Conservation (phyloP, 2,329 filamentous ascomycete species). For the Ceratocystis lukuohia region DNA sequence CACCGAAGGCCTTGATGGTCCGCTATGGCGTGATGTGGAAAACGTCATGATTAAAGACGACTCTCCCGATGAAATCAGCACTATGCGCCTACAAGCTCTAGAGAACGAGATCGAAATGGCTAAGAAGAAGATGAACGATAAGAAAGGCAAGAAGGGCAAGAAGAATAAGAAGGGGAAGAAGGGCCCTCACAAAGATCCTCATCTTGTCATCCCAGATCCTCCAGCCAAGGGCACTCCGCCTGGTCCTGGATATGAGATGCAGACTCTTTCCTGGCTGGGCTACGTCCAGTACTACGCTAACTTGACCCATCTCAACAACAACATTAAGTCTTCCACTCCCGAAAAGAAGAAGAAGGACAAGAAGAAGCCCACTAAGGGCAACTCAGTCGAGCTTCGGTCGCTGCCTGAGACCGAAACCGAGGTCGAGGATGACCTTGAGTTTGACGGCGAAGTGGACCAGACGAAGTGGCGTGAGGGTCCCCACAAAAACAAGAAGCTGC, state of each 20-base stretch:
- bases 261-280: slow-evolving; percentile 62
- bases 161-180: slow-evolving; percentile 33
- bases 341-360: slow-evolving; percentile 24
- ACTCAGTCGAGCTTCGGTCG: slow-evolving; percentile 13
- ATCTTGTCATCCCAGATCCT: slow-evolving; percentile 52
- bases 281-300: slow-evolving; percentile 93
- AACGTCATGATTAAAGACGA: neutral
- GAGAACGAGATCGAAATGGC: slow-evolving; percentile 22
- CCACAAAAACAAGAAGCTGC: slow-evolving; percentile 43
- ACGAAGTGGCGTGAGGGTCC: slow-evolving; percentile 51
- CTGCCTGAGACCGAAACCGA: slow-evolving; percentile 7
- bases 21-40: slow-evolving; percentile 25
- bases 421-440: neutral
- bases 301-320: slow-evolving; percentile 76
- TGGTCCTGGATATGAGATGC: slow-evolving; percentile 80
- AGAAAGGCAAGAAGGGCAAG: slow-evolving; percentile 26
- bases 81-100: slow-evolving; percentile 12
- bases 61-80: slow-evolving; percentile 25
- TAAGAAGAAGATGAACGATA: slow-evolving; percentile 24
- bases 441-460: slow-evolving; percentile 23
- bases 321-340: slow-evolving; percentile 30
- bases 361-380: slow-evolving; percentile 20
- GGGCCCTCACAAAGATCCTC: slow-evolving; percentile 43
- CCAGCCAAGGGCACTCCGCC: slow-evolving; percentile 62
- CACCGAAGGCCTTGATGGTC: slow-evolving; percentile 59